Evolutionary conservation across 2,329 filamentous ascomycete species (phyloP).

Genomic region (Sphaerulina populicola): DNA sequence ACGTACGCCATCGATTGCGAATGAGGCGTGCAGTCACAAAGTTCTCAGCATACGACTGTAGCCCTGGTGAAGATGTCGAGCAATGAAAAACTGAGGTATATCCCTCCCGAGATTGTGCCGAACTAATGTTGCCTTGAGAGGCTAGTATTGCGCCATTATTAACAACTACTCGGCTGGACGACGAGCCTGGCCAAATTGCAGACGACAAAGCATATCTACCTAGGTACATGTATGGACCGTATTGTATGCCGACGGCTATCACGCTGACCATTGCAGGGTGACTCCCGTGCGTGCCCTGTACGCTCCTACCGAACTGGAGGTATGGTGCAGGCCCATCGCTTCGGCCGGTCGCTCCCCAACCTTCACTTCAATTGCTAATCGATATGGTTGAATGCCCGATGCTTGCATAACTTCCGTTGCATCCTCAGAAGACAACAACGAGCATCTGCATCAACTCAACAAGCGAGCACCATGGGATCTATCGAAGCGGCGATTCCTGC

Average conservation of each 20-base stretch:
- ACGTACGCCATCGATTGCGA: not conserved
- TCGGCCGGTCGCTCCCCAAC: conserved; percentile 7
- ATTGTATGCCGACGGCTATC: not conserved
- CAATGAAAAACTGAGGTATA: not conserved
- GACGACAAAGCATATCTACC: no score
- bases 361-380: not conserved
- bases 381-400: not conserved
- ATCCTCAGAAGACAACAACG: not conserved
- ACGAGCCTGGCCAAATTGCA: not conserved
- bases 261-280: not conserved
- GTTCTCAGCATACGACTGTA: not conserved
- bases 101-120: conserved; percentile 1
- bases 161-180: not conserved
- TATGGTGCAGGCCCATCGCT: conserved; percentile 5
- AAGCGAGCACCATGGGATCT: conserved; percentile 10
- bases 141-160: conserved; percentile 4
- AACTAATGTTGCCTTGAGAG: conserved; percentile 5
- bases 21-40: not conserved
- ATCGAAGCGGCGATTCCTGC: conserved; percentile 1
- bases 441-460: not conserved
- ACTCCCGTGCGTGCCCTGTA: not conserved
- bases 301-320: not conserved
- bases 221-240: no score
- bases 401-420: not conserved
- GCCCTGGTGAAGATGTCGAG: not conserved